Base-by-base conservation (phyloP, 2,329 filamentous ascomycete genomes). In the Monilinia fructicola region DNA sequence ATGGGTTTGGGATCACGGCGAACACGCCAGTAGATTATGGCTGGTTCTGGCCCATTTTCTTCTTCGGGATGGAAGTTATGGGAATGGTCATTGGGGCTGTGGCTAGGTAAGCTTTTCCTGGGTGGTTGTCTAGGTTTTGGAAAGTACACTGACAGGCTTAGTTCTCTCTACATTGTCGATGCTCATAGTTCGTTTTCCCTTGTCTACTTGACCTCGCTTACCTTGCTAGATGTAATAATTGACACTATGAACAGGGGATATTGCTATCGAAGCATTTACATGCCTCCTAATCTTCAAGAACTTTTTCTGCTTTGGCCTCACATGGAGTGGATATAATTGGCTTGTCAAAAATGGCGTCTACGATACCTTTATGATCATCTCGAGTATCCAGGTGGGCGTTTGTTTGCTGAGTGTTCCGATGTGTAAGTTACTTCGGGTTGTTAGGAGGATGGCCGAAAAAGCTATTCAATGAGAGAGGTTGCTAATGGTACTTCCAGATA, bases 281-380 rank as follows among this genome's bases (percentile, higher is more conserved):
- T 91, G 92, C 78, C 85, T 95, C 76, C 85, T 97, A 70, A 88
- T 97, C 64, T 97, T 97, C 83, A 97, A 97, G 79, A 97, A 97
- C 78, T 85, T 97, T 69, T 96, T 97, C 80, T 91, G 89, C 69
- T 97, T 96, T 73, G 86, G 87, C 9, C 81, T 97, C 66, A 96
- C 93, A 0, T 96, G 89, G 76, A 90, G 86, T 71, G 92, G 92
- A 0, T 96, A 92, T 73, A 83, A 93, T 67, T 97, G 94, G 93
- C 82, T 97, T 35, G 82, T 90, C 12, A 71, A 79, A 0, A 86
- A 86, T 1, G 85, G 88, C n/a, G 85, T 87, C 68, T 82, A 84
- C 56, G 77, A 78, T 6, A 81, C 80, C 0, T 94, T 97, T 78
- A 83, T 90, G 64, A 83, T 85, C 26, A 84, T 97, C 56, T 88